Evolutionary conservation across 768 basidiomycete genomes (phyloP), one percentile per base, ranked within the genome.

Genomic region (Asterophora parasitica): DNA sequence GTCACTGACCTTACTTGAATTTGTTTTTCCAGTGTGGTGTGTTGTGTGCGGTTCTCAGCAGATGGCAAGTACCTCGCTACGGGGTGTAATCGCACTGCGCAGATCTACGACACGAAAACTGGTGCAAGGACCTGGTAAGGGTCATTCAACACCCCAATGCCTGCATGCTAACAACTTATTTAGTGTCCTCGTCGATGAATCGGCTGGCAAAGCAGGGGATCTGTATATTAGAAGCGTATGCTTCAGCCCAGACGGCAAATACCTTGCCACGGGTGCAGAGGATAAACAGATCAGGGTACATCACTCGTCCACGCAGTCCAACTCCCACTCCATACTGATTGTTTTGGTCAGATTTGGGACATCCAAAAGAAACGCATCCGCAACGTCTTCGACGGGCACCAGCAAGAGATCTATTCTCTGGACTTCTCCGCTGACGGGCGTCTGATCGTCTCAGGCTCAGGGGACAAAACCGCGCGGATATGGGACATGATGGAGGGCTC

Each of bases 1-100:
- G 4, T 36, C 3, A 19, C 41, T 38, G 40, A 51, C 30, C n/a
- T n/a, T n/a, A n/a, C n/a, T n/a, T n/a, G n/a, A n/a, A n/a, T n/a
- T 26, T n/a, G 16, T 37, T 43, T 27, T 35, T 41, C n/a, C 28
- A 23, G 10, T 35, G 11, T 23, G 7, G 77, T 78, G 2, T 98
- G 95, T 65, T 97, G 93, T 62, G 93, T 97, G 7, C 81, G 87
- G 46, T 96, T 98, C 67, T 95, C 92, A 11, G 82, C 85, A 16
- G 93, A 98, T 61, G 95, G 95, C 13, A 91, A 88, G 64, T 89
- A 75, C 58, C 77, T 98, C 36, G 95, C 94, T 23, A 96, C 94
- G 9, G 95, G 94, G 10, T 98, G 94, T 69, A 98, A 98, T 68
- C 78, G 91, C 34, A 90, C 89, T 0, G 92, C 93, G 15, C 95